phyloP scores from a whole-genome alignment of 176 grass and related monocot species.

The Tillandsia leiboldiana region DNA sequence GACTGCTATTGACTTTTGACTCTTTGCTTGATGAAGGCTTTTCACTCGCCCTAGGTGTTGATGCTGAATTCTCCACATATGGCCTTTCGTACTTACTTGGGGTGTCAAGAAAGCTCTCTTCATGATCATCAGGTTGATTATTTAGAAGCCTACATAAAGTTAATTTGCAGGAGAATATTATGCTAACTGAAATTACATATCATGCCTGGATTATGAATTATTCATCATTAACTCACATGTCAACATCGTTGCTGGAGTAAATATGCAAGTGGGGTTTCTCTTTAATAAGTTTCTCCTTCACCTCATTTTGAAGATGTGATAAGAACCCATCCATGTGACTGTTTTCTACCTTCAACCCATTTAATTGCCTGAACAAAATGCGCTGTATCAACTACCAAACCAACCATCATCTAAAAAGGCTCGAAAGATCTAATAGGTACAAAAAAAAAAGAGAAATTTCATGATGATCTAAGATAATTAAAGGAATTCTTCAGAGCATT shows the following conservation, averaged over 20 bases:
- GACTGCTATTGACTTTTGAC: slow-evolving; percentile 38
- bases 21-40: slow-evolving; percentile 48
- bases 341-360: slow-evolving; percentile 54
- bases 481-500: too few species aligned
- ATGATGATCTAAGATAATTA: too few species aligned
- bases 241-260: slow-evolving; percentile 83
- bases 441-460: background rate
- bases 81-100: slow-evolving; percentile 48
- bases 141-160: slow-evolving; percentile 62
- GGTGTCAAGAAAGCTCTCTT: slow-evolving; percentile 32
- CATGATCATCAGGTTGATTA: slow-evolving; percentile 28
- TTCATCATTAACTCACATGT: slow-evolving; percentile 53
- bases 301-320: slow-evolving; percentile 70
- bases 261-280: slow-evolving; percentile 67
- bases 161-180: slow-evolving; percentile 14
- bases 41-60: slow-evolving; percentile 41
- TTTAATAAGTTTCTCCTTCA: slow-evolving; percentile 63
- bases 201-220: background rate
- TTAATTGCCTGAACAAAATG: slow-evolving; percentile 61
- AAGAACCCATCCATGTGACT: slow-evolving; percentile 77
- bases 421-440: too few species aligned
- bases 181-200: background rate
- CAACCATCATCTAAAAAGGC: background rate
- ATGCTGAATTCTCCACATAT: slow-evolving; percentile 31
- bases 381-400: slow-evolving; percentile 17